phyloP scores from a whole-genome alignment of 1,139 yeast genomes.

The Trichomonascaceae sp. region DNA sequence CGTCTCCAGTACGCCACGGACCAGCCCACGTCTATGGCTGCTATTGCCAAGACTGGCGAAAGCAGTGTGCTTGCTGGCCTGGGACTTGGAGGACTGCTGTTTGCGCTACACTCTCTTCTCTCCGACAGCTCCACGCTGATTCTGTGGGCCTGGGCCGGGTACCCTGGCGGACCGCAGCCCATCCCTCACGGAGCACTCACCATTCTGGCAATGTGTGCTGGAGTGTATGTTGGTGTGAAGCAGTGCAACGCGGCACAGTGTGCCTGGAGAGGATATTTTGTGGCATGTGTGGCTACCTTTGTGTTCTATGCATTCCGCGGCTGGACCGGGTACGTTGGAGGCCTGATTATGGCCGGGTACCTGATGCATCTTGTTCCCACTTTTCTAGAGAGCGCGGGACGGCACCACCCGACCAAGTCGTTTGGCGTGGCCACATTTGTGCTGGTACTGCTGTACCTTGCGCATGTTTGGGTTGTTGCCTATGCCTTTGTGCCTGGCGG shows the following conservation, averaged over 20 bases:
- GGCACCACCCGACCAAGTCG: conserved; percentile 44
- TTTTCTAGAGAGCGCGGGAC: conserved; percentile 43
- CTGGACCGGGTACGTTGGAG: conserved; percentile 82
- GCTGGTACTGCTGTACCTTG: conserved; percentile 46
- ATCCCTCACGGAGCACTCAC: conserved; percentile 76
- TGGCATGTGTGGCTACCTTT: conserved; percentile 40
- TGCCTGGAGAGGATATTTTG: conserved; percentile 6
- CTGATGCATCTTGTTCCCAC: conserved; percentile 52
- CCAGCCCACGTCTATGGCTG: conserved; percentile 12
- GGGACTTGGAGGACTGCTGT: conserved; percentile 71
- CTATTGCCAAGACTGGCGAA: conserved; percentile 17
- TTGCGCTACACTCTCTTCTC: conserved; percentile 58
- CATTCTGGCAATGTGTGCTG: conserved; percentile 45
- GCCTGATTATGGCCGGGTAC: conserved; percentile 50
- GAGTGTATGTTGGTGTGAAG: conserved; percentile 36
- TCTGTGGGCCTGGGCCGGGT: conserved; percentile 93
- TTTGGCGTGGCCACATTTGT: conserved; percentile 46
- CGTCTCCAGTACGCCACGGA: conserved; percentile 17
- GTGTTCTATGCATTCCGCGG: conserved; percentile 41
- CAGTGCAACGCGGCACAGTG: conserved; percentile 12
- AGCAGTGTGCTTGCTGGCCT: conserved; percentile 37
- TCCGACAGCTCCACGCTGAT: conserved; percentile 78
- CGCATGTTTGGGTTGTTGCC: conserved; percentile 94
- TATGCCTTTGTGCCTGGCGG: conserved; percentile 98
- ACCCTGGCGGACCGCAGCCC: conserved; percentile 79